These are phyloP conservation scores for Tetrahymena elliotti DNA, from an alignment of 73 alveolate species.

Conservation along the genomic window DNA sequence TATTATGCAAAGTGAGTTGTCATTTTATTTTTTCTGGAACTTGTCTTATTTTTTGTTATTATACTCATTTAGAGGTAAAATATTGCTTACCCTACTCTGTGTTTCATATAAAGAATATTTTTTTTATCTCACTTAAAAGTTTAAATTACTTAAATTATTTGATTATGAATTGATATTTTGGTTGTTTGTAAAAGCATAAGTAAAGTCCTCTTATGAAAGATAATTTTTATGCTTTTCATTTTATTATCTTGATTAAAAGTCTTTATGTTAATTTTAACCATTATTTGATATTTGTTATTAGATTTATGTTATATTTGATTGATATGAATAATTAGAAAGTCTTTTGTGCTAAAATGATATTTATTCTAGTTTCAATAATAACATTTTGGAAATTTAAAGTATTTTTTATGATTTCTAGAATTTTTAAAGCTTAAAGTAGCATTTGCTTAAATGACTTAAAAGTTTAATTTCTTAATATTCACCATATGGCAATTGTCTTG, in stretches of 20 bases:
- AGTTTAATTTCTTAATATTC: background rate
- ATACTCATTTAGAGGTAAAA: background rate
- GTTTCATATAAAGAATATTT: background rate
- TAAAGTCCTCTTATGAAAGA: background rate
- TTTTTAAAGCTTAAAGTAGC: background rate
- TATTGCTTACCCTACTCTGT: background rate
- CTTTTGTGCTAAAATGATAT: background rate
- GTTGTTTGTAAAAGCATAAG: background rate
- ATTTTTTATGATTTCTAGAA: background rate
- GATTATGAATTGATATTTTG: background rate
- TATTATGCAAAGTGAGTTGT: background rate
- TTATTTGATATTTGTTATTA: too few relatives aligned
- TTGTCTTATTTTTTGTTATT: background rate
- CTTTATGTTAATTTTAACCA: too few relatives aligned
- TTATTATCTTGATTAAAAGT: too few relatives aligned
- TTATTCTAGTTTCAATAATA: background rate
- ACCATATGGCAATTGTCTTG: background rate
- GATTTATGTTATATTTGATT: background rate
- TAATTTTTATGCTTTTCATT: too few relatives aligned
- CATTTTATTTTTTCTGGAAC: background rate
- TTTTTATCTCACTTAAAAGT: background rate
- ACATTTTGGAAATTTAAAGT: background rate
- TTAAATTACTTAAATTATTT: too few relatives aligned
- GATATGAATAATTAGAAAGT: background rate
- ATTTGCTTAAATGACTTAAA: background rate